phyloP scores from a whole-genome alignment of 352 stramenopile species.

The Phytophthora quininea region DNA sequence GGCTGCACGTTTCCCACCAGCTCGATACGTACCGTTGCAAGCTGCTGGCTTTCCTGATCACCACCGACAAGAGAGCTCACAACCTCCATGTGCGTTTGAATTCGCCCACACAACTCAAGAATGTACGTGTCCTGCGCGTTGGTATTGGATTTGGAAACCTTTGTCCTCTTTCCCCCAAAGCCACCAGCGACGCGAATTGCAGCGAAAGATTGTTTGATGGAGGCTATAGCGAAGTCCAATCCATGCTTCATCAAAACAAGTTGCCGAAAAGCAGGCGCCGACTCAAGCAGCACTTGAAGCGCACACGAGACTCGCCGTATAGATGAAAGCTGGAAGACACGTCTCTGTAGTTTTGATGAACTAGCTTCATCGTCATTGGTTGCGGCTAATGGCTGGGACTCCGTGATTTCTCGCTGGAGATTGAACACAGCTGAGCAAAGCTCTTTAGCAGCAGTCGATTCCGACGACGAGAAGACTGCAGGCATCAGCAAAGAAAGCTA shows the following conservation, averaged over 20 bases:
- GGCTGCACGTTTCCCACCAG: too few relatives aligned
- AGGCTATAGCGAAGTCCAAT: constrained; percentile 38
- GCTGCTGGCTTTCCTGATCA: constrained; percentile 37
- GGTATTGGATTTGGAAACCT: constrained; percentile 1
- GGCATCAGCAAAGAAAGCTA: constrained; percentile 34
- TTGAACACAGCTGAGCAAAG: constrained; percentile 48
- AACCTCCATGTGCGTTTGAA: constrained; percentile 56
- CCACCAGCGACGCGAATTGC: constrained; percentile 56
- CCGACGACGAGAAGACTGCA: constrained; percentile 13
- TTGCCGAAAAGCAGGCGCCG: constrained; percentile 28
- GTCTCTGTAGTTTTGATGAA: constrained; percentile 7
- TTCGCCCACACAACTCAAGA: constrained; percentile 44
- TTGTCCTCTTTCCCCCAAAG: constrained; percentile 46
- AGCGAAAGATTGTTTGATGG: constrained; percentile 51
- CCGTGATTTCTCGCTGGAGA: constrained; percentile 40
- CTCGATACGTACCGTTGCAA: constrained; percentile 47
- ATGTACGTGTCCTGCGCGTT: constrained; percentile 39
- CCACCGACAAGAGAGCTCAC: constrained; percentile 52
- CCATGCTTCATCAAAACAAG: constrained; percentile 42
- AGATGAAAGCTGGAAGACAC: constrained; percentile 23
- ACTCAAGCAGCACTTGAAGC: constrained; percentile 49
- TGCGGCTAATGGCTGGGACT: constrained; percentile 19
- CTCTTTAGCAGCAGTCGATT: constrained; percentile 18
- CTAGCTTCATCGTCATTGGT: background rate
- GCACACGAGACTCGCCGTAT: constrained; percentile 38